Percentiles rank a stretch among this genome's conserved stretches.
These are phyloP conservation scores for Sporormia fimetaria DNA, from an alignment of 495 filamentous ascomycete genomes.

Conservation along the genomic window DNA sequence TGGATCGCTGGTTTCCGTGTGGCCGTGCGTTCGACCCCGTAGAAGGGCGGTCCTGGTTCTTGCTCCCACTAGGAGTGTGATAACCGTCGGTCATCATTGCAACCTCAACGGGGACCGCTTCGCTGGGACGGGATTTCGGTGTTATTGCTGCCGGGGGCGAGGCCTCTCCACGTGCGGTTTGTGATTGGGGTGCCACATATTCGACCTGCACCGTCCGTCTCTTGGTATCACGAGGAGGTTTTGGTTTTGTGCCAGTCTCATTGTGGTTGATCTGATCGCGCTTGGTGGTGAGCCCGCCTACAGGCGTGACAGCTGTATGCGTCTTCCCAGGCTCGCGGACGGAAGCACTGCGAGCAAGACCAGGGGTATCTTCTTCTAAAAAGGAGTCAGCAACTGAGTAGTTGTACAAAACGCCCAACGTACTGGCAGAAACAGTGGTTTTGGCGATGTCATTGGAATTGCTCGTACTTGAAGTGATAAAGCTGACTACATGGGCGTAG, in stretches of 20 bases:
- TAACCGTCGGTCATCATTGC: constrained; percentile 17
- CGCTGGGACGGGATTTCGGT: constrained; percentile 40
- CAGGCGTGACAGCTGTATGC: constrained; percentile 41
- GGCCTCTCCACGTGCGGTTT: constrained; percentile 57
- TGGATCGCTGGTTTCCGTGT: constrained; percentile 41
- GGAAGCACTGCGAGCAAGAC: constrained; percentile 72
- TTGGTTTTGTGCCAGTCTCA: constrained; percentile 45
- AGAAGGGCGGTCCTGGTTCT: constrained; percentile 38
- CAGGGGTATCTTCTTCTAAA: constrained; percentile 48
- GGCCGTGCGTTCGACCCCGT: constrained; percentile 37
- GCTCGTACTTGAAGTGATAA: constrained; percentile 91
- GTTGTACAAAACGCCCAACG: constrained; percentile 22
- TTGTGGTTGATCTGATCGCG: constrained; percentile 66
- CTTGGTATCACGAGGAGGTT: constrained; percentile 68
- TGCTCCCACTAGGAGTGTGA: constrained; percentile 25
- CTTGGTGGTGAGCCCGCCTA: constrained; percentile 62
- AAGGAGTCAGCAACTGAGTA: constrained; percentile 26
- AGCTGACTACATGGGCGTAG: constrained; percentile 85
- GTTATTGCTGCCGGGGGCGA: constrained; percentile 29
- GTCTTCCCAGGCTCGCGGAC: constrained; percentile 78
- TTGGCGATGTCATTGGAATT: constrained; percentile 76
- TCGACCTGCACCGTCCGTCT: constrained; percentile 93
- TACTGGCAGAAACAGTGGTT: constrained; percentile 60
- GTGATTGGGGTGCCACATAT: constrained; percentile 85
- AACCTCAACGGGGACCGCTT: constrained; percentile 41